Conservation (phyloP, 768 basidiomycete species). For the Xerocomellus intermedius region DNA sequence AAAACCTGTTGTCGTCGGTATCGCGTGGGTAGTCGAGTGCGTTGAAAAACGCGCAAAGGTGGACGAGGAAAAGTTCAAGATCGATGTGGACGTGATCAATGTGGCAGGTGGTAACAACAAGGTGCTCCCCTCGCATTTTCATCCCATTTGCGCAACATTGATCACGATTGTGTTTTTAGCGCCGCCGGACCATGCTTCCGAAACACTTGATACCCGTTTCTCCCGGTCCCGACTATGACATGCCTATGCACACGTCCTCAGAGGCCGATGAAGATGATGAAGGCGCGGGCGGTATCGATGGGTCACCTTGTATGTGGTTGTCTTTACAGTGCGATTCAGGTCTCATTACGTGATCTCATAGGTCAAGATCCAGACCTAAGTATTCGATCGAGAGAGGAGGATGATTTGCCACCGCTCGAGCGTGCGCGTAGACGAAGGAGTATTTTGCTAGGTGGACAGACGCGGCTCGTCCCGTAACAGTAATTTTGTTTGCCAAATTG, state of each 20-base stretch:
- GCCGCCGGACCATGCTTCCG: conserved; percentile 73
- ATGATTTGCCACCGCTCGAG: conserved; percentile 67
- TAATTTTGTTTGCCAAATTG: neutral
- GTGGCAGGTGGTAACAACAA: conserved; percentile 63
- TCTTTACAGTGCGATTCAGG: conserved; percentile 4
- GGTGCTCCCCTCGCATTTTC: conserved; percentile 36
- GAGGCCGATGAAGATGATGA: conserved; percentile 30
- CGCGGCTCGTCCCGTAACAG: conserved; percentile 20
- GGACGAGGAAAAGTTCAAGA: conserved; percentile 62
- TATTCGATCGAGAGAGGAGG: conserved; percentile 41
- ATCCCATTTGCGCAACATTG: neutral
- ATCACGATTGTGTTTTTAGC: conserved; percentile 38
- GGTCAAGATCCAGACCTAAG: conserved; percentile 29
- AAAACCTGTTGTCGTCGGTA: conserved; percentile 75
- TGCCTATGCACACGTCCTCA: conserved; percentile 19
- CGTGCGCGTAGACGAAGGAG: conserved; percentile 56
- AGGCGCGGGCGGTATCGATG: conserved; percentile 27
- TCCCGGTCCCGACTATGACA: conserved; percentile 12
- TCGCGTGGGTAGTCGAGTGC: conserved; percentile 89
- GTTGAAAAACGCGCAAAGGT: conserved; percentile 63
- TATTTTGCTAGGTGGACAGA: conserved; percentile 33
- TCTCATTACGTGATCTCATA: neutral
- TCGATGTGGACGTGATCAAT: conserved; percentile 59
- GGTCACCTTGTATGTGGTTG: conserved; percentile 23
- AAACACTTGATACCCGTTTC: conserved; percentile 46